phyloP scores from a whole-genome alignment of 179 eudicot species.

The Carnegiea gigantea region DNA sequence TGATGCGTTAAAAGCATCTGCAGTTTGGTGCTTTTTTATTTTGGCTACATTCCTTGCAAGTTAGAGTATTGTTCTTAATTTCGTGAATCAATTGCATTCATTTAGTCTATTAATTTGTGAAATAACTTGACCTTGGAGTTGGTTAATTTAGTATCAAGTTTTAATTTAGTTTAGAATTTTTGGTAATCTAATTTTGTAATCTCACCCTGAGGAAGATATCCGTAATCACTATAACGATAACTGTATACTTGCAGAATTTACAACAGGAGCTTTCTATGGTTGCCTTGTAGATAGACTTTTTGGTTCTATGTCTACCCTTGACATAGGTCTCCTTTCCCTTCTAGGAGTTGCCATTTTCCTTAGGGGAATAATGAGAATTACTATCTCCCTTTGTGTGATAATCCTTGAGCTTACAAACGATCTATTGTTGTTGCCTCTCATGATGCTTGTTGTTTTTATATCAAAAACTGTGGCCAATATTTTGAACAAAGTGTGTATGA shows the following conservation, averaged over 20 bases:
- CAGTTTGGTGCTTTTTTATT: no score
- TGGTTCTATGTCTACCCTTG: conserved; percentile 20
- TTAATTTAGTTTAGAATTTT: no score
- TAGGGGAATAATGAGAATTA: conserved; percentile 41
- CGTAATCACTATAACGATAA: no score
- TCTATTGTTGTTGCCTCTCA: conserved; percentile 33
- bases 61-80: no score
- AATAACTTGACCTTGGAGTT: no score
- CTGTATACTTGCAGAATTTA: no score
- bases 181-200: conserved; percentile 32
- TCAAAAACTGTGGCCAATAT: conserved; percentile 40
- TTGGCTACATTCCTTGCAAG: no score
- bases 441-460: conserved; percentile 35
- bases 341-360: conserved; percentile 37
- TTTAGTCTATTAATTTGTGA: no score
- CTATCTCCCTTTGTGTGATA: conserved; percentile 38
- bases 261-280: conserved; percentile 37
- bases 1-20: no score
- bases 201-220: no score
- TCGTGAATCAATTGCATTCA: no score
- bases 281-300: conserved; percentile 28
- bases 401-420: conserved; percentile 39
- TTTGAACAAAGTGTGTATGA: conserved; percentile 42
- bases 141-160: no score
- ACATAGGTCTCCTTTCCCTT: conserved; percentile 30